Evolutionary conservation across 257 asterid species (phyloP).

Genomic region (Fraxinus cuspidata): DNA sequence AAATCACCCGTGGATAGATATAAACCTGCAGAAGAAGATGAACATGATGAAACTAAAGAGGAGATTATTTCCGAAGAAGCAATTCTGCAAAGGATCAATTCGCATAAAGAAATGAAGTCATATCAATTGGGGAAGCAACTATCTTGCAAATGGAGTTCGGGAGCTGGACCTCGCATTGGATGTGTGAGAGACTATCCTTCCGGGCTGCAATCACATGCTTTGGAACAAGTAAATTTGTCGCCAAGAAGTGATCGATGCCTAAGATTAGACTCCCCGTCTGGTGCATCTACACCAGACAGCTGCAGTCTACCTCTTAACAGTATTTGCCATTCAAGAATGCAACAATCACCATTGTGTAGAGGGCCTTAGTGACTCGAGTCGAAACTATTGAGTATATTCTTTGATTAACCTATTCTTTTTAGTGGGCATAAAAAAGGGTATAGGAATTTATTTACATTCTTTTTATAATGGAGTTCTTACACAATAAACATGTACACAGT

Average conservation of each 20-base stretch:
- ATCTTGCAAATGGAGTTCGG: constrained; percentile 43
- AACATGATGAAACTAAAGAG: constrained; percentile 16
- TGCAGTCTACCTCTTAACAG: constrained; percentile 30
- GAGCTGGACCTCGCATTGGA: constrained; percentile 48
- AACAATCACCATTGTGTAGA: constrained; percentile 35
- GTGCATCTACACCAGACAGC: constrained; percentile 23
- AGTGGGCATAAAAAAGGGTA: constrained; percentile 48
- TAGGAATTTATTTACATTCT: constrained; percentile 42
- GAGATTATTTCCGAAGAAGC: constrained; percentile 28
- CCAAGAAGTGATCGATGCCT: constrained; percentile 25
- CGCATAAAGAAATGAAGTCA: constrained; percentile 38
- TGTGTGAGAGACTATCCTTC: constrained; percentile 48
- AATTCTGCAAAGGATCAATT: constrained; percentile 37
- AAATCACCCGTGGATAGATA: constrained; percentile 28
- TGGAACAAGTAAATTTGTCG: constrained; percentile 40
- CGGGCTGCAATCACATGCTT: constrained; percentile 42
- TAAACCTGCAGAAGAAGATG: constrained; percentile 7
- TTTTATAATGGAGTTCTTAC: constrained; percentile 31
- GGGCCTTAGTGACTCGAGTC: constrained; percentile 19
- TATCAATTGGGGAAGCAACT: constrained; percentile 46
- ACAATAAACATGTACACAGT: constrained; percentile 38
- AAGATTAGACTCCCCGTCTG: constrained; percentile 24
- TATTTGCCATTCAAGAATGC: constrained; percentile 28
- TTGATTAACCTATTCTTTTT: constrained; percentile 39
- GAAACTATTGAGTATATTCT: constrained; percentile 30